Evolutionary conservation across 352 stramenopile species (phyloP), one percentile per base, ranked within the genome.

Genomic region (Phytophthora hybrid): DNA sequence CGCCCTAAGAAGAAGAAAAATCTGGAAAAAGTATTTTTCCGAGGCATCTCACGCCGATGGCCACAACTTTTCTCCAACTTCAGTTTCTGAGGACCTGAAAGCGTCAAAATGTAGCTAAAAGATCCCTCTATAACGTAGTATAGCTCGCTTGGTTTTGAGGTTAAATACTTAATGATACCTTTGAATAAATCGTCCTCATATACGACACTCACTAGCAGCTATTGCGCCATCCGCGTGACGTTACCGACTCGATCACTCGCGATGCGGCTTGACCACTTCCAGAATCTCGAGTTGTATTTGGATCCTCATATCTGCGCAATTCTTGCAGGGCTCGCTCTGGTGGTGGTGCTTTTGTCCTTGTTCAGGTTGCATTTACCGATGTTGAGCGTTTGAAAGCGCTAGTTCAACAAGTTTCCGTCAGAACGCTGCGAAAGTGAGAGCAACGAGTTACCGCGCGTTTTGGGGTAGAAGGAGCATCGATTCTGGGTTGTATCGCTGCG

Each of bases 231-330:
- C 18, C 78, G 73, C 9, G 69, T 84, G 39, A 79, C 78, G n/a
- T 63, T 82, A 18, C 78, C 82, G 54, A 73, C 75, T 49, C 72
- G 66, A 10, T 73, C 58, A 11, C 39, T 84, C 1, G 62, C 51
- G 18, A 73, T 72, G 56, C 55, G 72, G 5, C 62, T 84, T 18
- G 68, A 74, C 19, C 62, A 72, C 0, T 59, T 78, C 23, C 31
- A 78, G 32, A 76, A 80, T 18, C 37, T 76, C 0, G 62, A 73
- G 26, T 51, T 84, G 34, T 67, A 31, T 13, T 82, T 69, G 0
- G 78, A 84, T 32, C 78, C 78, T 9, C 78, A 84, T 37, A 59
- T 84, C 11, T 82, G 72, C 63, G 78, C 78, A 8, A 71, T 84
- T 29, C 34, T 79, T 8, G 71, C 71, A 39, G 73, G 74, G 21